Conservation (phyloP, 805 yeast species). For the Candida coquimbonensis region DNA sequence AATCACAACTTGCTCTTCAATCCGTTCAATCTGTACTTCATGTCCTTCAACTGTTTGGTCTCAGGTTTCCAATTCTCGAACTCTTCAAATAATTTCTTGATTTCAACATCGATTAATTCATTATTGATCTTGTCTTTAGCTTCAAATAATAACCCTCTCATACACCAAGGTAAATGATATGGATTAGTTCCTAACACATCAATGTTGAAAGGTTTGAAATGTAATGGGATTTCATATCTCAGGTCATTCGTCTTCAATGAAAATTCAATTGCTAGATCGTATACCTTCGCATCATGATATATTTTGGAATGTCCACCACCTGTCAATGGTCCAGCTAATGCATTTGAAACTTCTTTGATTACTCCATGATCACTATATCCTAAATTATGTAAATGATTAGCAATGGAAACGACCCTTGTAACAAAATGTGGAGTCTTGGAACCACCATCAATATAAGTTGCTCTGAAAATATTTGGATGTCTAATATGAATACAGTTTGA, state of each 20-base stretch:
- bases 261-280: conserved; percentile 69
- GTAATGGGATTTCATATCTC: conserved; percentile 32
- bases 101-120: conserved; percentile 43
- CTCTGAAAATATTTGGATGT: conserved; percentile 87
- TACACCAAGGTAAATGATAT: conserved; percentile 86
- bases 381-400: conserved; percentile 64
- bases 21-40: conserved; percentile 72
- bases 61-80: conserved; percentile 88
- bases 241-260: conserved; percentile 68
- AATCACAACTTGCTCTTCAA: conserved; percentile 25
- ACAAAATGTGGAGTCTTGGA: conserved; percentile 78
- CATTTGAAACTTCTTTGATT: conserved; percentile 70
- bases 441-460: conserved; percentile 81
- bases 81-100: conserved; percentile 53
- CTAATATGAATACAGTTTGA: conserved; percentile 73
- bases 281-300: conserved; percentile 79
- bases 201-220: conserved; percentile 42
- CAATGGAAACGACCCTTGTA: conserved; percentile 62
- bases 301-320: conserved; percentile 94
- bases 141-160: conserved; percentile 74
- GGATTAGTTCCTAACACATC: conserved; percentile 73
- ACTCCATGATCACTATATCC: conserved; percentile 86
- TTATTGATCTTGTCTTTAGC: conserved; percentile 37
- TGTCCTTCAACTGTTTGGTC: conserved; percentile 70
- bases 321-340: conserved; percentile 83